Conservation (phyloP, 1,139 yeast species). For the Diutina ranongensis region DNA sequence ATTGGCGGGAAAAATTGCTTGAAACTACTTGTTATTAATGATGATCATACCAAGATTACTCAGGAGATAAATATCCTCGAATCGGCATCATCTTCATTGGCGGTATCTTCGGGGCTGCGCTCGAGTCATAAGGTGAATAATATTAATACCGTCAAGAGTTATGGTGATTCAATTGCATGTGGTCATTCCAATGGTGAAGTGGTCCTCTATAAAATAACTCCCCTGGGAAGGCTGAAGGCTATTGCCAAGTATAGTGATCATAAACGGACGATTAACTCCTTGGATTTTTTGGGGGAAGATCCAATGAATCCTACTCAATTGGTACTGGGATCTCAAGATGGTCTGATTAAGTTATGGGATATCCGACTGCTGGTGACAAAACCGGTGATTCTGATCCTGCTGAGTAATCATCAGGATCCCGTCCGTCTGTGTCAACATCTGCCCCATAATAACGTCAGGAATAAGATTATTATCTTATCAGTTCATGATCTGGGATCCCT, state of each 20-base stretch:
- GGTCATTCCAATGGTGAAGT: conserved; percentile 32
- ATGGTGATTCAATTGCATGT: conserved; percentile 26
- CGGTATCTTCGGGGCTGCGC: conserved; percentile 10
- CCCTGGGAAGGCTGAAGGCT: conserved; percentile 28
- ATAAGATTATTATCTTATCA: conserved; percentile 30
- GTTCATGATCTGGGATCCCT: conserved; percentile 88
- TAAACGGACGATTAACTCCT: conserved; percentile 68
- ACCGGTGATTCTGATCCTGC: conserved; percentile 32
- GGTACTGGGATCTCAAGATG: conserved; percentile 87
- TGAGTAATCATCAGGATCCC: conserved; percentile 52
- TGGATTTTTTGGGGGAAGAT: conserved; percentile 43
- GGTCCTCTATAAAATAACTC: conserved; percentile 21
- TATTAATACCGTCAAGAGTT: conserved; percentile 30
- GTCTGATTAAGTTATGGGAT: conserved; percentile 83
- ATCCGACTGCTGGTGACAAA: conserved; percentile 39
- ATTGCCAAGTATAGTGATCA: conserved; percentile 52
- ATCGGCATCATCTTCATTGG: conserved; percentile 28
- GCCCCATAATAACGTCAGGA: conserved; percentile 29
- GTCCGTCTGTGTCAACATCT: conserved; percentile 53
- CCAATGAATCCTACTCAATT: conserved; percentile 30
- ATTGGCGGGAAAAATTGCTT: conserved; percentile 51
- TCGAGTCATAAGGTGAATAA: conserved; percentile 20
- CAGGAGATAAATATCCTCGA: conserved; percentile 36
- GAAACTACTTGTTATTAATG: conserved; percentile 34
- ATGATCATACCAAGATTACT: conserved; percentile 25